Base-by-base conservation (phyloP, 2,329 filamentous ascomycete genomes). In the Penicillium corylophilum region DNA sequence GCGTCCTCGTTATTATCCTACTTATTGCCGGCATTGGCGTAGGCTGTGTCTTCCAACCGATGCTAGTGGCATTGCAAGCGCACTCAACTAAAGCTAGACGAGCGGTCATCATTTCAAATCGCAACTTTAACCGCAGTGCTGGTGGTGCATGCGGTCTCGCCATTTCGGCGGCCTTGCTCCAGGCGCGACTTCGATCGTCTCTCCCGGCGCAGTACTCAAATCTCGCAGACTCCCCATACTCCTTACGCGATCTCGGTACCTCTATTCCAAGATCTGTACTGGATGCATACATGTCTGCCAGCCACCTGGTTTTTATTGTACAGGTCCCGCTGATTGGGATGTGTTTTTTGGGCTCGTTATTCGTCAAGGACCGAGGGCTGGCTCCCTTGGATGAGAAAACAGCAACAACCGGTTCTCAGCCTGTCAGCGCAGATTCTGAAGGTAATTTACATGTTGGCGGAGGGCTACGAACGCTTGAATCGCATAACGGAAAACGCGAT, bases 111-210 rank as follows among this genome's bases (percentile, higher is more conserved):
- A 85, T 84, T 38, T 81, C 79, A 2, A 78, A 79, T 46, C 74
- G 83, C 1, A 86, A 86, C 57, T 85, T 85, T 62, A 73, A 84
- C 49, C 77, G 83, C 10, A 79, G 77, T 40, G 68, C 81, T 1
- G 83, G 83, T 12, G 83, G 82, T 24, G 74, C 81, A 2, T 72
- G 77, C 9, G 82, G 82, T 0, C 73, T 86, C 0, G 82, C 81
- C 0, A 69, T 84, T 4, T 80, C 78, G 0, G 80, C 80, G 1
- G 79, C 80, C 2, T 68, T 83, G 1, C 65, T 79, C 29, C 66
- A 68, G 36, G 63, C 64, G 8, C 62, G 59, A 2, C 56, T 69
- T 20, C 69, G 56, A 52, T 68, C 57, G 38, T 66, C 71, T 16
- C 61, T 41, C 15, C 39, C 39, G 15, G 12, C 39, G 6, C 20